Conservation (phyloP, 2,329 filamentous ascomycete genomes). For the Geosmithia putterillii region DNA sequence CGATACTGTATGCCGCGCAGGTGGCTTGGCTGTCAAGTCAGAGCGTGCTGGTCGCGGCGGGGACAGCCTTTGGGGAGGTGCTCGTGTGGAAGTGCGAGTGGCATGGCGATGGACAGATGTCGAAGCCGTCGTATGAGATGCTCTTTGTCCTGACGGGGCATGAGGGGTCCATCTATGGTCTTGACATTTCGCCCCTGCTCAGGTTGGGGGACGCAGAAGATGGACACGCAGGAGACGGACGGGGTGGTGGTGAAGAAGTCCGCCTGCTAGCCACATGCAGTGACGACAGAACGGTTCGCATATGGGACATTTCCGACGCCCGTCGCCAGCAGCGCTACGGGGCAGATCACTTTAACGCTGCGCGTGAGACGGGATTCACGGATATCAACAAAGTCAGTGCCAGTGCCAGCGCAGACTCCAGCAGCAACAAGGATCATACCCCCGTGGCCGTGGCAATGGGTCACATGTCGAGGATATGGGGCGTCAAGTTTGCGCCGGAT, state of each 20-base stretch:
- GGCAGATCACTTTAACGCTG: constrained; percentile 14
- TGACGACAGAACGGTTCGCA: constrained; percentile 77
- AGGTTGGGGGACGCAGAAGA: constrained; percentile 14
- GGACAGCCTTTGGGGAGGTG: constrained; percentile 91
- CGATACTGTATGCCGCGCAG: constrained; percentile 79
- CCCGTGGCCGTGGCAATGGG: constrained; percentile 67
- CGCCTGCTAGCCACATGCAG: constrained; percentile 83
- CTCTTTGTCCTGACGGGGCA: constrained; percentile 53
- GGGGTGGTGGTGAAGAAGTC: constrained; percentile 11
- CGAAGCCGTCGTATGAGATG: constrained; percentile 21
- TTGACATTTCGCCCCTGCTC: constrained; percentile 58
- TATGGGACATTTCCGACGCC: constrained; percentile 70
- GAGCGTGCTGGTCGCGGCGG: constrained; percentile 65
- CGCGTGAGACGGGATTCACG: constrained; percentile 49
- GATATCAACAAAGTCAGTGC: too few relatives aligned
- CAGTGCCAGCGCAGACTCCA: constrained; percentile 4
- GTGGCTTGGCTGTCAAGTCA: constrained; percentile 47
- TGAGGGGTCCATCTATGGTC: constrained; percentile 88
- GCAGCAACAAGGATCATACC: constrained; percentile 8
- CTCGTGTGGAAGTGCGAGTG: constrained; percentile 65
- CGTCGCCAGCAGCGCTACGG: constrained; percentile 1
- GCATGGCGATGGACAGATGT: too few relatives aligned
- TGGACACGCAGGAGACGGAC: too few relatives aligned
- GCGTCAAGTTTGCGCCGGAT: constrained; percentile 50
- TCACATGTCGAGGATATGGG: constrained; percentile 84